phyloP scores from a whole-genome alignment of 2,329 filamentous ascomycete genomes.

The Pseudocercospora eumusae region DNA sequence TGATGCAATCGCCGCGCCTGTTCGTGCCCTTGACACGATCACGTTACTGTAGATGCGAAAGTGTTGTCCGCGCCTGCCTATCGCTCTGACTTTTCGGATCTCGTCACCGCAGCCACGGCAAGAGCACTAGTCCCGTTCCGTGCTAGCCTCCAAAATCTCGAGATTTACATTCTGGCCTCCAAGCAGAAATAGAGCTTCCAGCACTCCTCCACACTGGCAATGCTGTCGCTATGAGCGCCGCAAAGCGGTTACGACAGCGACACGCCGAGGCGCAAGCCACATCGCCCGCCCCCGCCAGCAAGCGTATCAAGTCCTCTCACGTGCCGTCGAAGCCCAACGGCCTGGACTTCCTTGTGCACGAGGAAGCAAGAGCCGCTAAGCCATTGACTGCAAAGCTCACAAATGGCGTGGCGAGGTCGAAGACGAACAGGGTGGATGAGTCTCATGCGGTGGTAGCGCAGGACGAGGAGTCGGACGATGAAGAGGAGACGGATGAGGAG shows the following conservation, averaged over 20 bases:
- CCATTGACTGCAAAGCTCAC: constrained; percentile 51
- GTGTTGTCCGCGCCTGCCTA: not conserved
- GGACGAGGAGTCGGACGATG: constrained; percentile 34
- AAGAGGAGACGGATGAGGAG: constrained; percentile 40
- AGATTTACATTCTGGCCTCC: not conserved
- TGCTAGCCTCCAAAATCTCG: not conserved
- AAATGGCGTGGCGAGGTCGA: constrained; percentile 55
- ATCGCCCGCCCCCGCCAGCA: constrained; percentile 35
- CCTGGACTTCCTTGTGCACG: constrained; percentile 41
- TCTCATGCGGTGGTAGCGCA: constrained; percentile 55
- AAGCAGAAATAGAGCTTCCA: not conserved
- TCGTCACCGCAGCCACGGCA: not conserved
- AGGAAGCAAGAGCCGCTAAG: constrained; percentile 39
- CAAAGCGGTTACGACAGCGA: constrained; percentile 38
- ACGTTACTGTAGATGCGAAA: not conserved
- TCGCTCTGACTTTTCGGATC: not conserved
- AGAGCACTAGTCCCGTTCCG: not conserved
- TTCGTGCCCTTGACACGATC: not conserved
- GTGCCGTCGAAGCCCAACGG: constrained; percentile 29
- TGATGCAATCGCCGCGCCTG: not conserved
- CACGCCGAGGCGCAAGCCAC: constrained; percentile 34
- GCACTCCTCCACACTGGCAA: constrained; percentile 17
- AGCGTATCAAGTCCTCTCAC: constrained; percentile 41
- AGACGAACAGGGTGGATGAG: constrained; percentile 59
- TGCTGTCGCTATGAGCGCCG: constrained; percentile 40